Evolutionary conservation across 805 yeast species (phyloP).

Genomic region (Schwanniomyces occidentalis): DNA sequence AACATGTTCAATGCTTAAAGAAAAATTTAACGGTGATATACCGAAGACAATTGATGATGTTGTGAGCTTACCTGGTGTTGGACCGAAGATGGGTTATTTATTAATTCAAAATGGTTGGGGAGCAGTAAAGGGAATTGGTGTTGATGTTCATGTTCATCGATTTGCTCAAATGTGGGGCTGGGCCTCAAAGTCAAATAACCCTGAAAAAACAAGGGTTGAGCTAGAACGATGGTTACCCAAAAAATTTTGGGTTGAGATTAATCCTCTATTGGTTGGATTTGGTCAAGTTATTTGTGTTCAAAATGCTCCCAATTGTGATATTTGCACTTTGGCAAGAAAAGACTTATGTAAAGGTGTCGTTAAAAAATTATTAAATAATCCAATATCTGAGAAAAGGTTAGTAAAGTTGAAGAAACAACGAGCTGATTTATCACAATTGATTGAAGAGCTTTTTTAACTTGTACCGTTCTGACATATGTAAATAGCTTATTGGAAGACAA

Average conservation of each 20-base stretch:
- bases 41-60: conserved; percentile 71
- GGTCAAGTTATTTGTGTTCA: conserved; percentile 89
- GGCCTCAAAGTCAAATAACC: conserved; percentile 59
- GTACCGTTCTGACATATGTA: neutral
- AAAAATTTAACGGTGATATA: conserved; percentile 61
- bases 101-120: conserved; percentile 83
- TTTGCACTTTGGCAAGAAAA: conserved; percentile 56
- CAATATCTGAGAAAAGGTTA: conserved; percentile 26
- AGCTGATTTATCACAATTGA: conserved; percentile 29
- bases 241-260: conserved; percentile 79
- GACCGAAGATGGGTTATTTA: conserved; percentile 91
- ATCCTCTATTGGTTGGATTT: conserved; percentile 87
- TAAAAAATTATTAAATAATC: conserved; percentile 33
- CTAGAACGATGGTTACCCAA: conserved; percentile 74
- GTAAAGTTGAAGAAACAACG: conserved; percentile 30
- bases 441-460: conserved; percentile 7
- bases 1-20: conserved; percentile 54
- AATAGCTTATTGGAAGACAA: neutral
- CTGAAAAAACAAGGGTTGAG: conserved; percentile 71
- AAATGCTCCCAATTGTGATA: conserved; percentile 65
- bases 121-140: conserved; percentile 81
- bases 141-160: conserved; percentile 87
- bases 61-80: conserved; percentile 81
- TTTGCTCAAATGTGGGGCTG: conserved; percentile 79
- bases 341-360: conserved; percentile 62